Evolutionary conservation across 163 green algal species (phyloP), one percentile per base, ranked within the genome.

Genomic region (Scenedesmus sp.): DNA sequence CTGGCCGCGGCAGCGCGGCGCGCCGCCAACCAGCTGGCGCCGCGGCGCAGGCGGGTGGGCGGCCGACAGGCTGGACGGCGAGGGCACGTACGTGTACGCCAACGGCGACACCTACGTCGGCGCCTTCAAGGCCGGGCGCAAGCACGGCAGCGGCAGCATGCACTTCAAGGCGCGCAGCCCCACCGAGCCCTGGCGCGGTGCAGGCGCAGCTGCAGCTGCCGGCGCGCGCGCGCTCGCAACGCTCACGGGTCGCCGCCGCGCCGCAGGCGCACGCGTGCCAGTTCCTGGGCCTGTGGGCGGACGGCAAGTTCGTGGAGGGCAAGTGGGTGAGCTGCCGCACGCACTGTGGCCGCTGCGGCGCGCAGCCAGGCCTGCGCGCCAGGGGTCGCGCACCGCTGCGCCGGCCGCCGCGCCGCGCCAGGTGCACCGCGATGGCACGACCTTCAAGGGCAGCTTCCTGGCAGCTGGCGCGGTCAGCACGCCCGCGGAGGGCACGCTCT

Each of bases 21-120:
- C 10, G 39, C 39, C 39, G 39, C 39, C 39, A 47, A 47, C n/a
- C 26, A 36, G 62, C 62, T 39, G 62, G 5, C 5, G 14, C 15
- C 0, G 33, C 5, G 7, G 62, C 62, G 34, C 84, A 90, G 86
- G 86, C 42, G 62, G 71, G 39, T 91, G 66, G 63, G 76, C 81
- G 13, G 82, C 84, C 7, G 83, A 90, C 76, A 71, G 80, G 63
- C 88, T 88, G 79, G 62, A 87, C 39, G 88, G 88, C 15, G 57
- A 67, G 22, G 87, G 86, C 4, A 70, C 34, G 1, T 91, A 88
- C 60, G 82, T 70, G 15, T 93, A 93, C 73, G 50, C 71, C 26
- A 90, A 66, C 67, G 84, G 88, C 2, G 84, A 89, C 77, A 83
- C 91, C 4, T 94, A 92, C 70, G 62, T 83, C 42, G 89, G 89